phyloP scores from a whole-genome alignment of 1,139 yeast species.

The Zygosaccharomyces sapae region DNA sequence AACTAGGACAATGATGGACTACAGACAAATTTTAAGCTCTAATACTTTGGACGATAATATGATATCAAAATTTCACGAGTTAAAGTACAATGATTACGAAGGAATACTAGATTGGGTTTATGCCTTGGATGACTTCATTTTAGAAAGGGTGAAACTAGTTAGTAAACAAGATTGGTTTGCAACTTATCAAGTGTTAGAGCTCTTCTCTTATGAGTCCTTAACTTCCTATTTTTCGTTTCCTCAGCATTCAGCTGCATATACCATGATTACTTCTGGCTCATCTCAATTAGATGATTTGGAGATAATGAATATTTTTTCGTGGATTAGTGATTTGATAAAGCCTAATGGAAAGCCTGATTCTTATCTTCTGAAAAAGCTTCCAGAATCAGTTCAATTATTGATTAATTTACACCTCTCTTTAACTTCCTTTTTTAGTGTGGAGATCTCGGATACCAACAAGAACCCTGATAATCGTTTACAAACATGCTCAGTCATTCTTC shows the following conservation, averaged over 20 bases:
- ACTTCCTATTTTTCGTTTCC: slow-evolving; percentile 57
- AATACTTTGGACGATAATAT: slow-evolving; percentile 22
- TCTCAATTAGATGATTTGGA: slow-evolving; percentile 47
- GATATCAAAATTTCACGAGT: slow-evolving; percentile 37
- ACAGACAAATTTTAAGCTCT: slow-evolving; percentile 16
- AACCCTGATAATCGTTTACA: slow-evolving; percentile 58
- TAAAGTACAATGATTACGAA: slow-evolving; percentile 41
- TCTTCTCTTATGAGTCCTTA: slow-evolving; percentile 50
- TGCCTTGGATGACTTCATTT: slow-evolving; percentile 59
- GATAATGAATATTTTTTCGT: slow-evolving; percentile 65
- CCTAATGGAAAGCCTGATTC: slow-evolving; percentile 41
- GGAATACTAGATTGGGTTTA: slow-evolving; percentile 43
- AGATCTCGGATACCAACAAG: slow-evolving; percentile 58
- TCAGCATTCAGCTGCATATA: slow-evolving; percentile 18
- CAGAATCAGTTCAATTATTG: slow-evolving; percentile 64
- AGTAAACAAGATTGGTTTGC: slow-evolving; percentile 75
- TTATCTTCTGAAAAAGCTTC: slow-evolving; percentile 53
- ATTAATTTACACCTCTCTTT: slow-evolving; percentile 66
- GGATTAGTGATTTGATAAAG: slow-evolving; percentile 52
- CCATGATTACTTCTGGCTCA: slow-evolving; percentile 23
- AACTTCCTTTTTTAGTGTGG: slow-evolving; percentile 58
- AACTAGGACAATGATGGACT: slow-evolving; percentile 20
- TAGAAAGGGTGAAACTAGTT: slow-evolving; percentile 56
- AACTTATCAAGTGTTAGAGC: slow-evolving; percentile 68
- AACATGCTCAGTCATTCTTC: slow-evolving; percentile 65